Percentiles rank a stretch among this genome's conserved stretches.
Evolutionary conservation across 768 basidiomycete species (phyloP).

Genomic region (Lactarius trivialis): DNA sequence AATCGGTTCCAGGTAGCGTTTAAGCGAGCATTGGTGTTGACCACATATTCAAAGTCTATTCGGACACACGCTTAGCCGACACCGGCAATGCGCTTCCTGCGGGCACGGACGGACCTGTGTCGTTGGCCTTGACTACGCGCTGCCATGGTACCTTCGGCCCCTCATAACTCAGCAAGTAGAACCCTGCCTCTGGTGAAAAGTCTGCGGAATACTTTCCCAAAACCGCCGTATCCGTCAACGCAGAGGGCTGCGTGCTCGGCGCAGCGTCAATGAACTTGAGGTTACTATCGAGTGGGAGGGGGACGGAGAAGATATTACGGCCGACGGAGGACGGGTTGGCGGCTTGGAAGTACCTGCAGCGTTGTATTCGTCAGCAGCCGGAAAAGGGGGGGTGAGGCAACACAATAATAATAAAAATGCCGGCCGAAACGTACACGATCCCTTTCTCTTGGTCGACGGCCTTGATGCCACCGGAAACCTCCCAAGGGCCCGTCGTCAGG

Average conservation of each 20-base stretch:
- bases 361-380: not conserved
- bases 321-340: conserved; percentile 77
- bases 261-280: conserved; percentile 22
- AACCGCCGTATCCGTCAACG: conserved; percentile 46
- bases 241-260: conserved; percentile 34
- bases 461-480: conserved; percentile 70
- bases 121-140: conserved; percentile 55
- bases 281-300: conserved; percentile 49
- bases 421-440: conserved; percentile 53
- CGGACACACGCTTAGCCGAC: not conserved
- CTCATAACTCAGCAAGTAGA: conserved; percentile 71
- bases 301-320: conserved; percentile 76
- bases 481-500: conserved; percentile 85
- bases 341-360: conserved; percentile 75
- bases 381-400: not conserved
- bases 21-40: conserved; percentile 67
- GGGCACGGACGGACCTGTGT: conserved; percentile 34
- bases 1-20: conserved; percentile 59
- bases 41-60: conserved; percentile 53
- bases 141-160: conserved; percentile 89
- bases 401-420: conserved; percentile 4
- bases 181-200: conserved; percentile 84
- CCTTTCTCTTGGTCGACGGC: conserved; percentile 63
- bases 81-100: too few species aligned
- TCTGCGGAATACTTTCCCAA: conserved; percentile 55